phyloP scores from a whole-genome alignment of 139 green algal species.

The Tetraselmis striata region DNA sequence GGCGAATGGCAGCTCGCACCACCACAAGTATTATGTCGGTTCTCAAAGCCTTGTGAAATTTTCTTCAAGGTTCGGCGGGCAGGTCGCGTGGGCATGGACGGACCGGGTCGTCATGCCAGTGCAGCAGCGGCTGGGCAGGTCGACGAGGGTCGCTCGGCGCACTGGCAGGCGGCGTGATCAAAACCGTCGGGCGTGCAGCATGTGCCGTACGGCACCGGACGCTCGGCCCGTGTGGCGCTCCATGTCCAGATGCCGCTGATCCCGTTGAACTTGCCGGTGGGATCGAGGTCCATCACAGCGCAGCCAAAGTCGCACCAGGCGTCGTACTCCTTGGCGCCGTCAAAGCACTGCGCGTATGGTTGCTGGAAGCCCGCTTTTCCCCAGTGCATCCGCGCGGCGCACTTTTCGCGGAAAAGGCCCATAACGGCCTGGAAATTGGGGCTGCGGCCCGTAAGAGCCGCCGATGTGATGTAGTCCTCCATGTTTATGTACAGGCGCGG shows the following conservation, averaged over 20 bases:
- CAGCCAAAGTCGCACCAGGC: constrained; percentile 84
- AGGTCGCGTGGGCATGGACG: no score
- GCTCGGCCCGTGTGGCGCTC: neutral
- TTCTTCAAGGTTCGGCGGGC: no score
- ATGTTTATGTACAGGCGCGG: constrained; percentile 76
- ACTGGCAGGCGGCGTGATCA: neutral
- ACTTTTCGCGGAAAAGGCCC: constrained; percentile 28
- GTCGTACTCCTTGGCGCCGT: constrained; percentile 50
- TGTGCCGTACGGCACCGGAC: neutral
- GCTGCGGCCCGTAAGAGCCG: neutral
- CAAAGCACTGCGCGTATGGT: constrained; percentile 44
- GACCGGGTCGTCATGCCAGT: neutral
- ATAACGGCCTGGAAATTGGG: constrained; percentile 5
- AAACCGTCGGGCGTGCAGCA: neutral
- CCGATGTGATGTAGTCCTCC: constrained; percentile 38
- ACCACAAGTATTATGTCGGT: no score
- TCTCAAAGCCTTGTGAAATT: no score
- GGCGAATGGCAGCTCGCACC: no score
- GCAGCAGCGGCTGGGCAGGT: neutral
- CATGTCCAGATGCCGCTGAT: neutral
- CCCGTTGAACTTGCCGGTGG: constrained; percentile 55
- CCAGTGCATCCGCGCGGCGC: constrained; percentile 68
- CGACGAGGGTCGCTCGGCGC: neutral
- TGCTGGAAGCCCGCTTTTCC: constrained; percentile 59
- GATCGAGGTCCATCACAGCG: constrained; percentile 60